Evolutionary conservation across 139 green algal species (phyloP).

Genomic region (Chlamydomonas asymmetrica): DNA sequence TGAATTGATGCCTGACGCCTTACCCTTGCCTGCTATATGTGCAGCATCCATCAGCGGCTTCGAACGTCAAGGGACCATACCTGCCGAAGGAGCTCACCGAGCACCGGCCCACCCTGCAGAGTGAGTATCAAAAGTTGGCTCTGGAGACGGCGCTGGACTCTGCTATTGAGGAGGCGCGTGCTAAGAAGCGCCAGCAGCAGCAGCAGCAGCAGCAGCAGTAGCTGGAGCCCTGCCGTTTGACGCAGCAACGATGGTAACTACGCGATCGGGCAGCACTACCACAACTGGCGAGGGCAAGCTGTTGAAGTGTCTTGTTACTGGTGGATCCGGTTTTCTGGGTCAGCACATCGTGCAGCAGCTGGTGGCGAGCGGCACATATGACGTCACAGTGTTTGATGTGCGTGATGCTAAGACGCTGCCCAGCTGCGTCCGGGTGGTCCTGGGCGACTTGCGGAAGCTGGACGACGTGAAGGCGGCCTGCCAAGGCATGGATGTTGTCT

Average conservation of each 20-base stretch:
- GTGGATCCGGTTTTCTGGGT: slow-evolving; percentile 84
- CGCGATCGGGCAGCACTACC: too few relatives aligned
- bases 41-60: slow-evolving; percentile 45
- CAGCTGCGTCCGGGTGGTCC: slow-evolving; percentile 4
- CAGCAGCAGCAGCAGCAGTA: slow-evolving; percentile 14
- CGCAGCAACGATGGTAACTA: slow-evolving; percentile 30
- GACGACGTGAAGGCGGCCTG: slow-evolving; percentile 47
- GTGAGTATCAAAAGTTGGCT: slow-evolving; percentile 36
- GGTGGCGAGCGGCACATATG: slow-evolving; percentile 57
- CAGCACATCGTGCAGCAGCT: slow-evolving; percentile 77
- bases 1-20: too few relatives aligned
- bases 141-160: slow-evolving; percentile 51
- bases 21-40: too few relatives aligned
- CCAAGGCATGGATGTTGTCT: slow-evolving; percentile 73
- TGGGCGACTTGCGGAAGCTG: slow-evolving; percentile 66
- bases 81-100: slow-evolving; percentile 49
- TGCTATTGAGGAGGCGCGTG: slow-evolving; percentile 29
- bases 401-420: slow-evolving; percentile 31
- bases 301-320: slow-evolving; percentile 68
- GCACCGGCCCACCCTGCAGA: slow-evolving; percentile 46
- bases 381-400: slow-evolving; percentile 82
- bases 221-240: not conserved
- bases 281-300: too few relatives aligned
- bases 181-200: slow-evolving; percentile 1
- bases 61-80: slow-evolving; percentile 45